Percentiles rank a stretch among this genome's conserved stretches.
Conservation (phyloP, 2,329 filamentous ascomycete species). For the Phialophora expanda region DNA sequence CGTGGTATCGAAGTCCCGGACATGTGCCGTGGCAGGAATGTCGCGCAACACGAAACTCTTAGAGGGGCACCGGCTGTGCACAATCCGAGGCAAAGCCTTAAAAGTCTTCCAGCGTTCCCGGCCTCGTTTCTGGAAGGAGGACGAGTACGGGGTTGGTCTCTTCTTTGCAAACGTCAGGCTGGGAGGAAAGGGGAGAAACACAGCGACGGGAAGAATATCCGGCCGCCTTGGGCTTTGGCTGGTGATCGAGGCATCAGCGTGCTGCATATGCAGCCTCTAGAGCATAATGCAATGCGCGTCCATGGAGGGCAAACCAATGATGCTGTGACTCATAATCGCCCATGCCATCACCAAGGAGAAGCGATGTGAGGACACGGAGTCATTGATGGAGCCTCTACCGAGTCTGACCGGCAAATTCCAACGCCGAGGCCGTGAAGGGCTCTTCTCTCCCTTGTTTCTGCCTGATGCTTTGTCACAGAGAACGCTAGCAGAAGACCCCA, state of each 20-base stretch:
- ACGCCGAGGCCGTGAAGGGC: no score
- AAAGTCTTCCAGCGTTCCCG: not conserved
- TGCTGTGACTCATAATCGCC: not conserved
- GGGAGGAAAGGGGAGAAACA: not conserved
- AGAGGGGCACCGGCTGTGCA: not conserved
- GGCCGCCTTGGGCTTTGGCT: not conserved
- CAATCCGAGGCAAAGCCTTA: not conserved
- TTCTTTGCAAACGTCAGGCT: not conserved
- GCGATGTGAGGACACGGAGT: not conserved
- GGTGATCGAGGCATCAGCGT: not conserved
- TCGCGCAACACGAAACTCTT: not conserved
- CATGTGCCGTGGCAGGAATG: not conserved
- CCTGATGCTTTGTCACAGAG: not conserved
- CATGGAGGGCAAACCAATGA: not conserved
- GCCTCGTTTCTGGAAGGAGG: not conserved
- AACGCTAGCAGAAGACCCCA: not conserved
- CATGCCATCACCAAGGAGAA: not conserved
- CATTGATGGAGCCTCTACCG: no score
- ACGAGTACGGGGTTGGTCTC: not conserved
- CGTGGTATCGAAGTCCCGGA: not conserved
- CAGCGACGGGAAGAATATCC: not conserved
- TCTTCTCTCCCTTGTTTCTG: not conserved
- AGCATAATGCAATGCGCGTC: not conserved
- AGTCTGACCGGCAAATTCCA: not conserved
- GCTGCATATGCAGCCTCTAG: not conserved